Base-by-base conservation (phyloP, 1,284 basidiomycete species). In the Heimioporus retisporus region DNA sequence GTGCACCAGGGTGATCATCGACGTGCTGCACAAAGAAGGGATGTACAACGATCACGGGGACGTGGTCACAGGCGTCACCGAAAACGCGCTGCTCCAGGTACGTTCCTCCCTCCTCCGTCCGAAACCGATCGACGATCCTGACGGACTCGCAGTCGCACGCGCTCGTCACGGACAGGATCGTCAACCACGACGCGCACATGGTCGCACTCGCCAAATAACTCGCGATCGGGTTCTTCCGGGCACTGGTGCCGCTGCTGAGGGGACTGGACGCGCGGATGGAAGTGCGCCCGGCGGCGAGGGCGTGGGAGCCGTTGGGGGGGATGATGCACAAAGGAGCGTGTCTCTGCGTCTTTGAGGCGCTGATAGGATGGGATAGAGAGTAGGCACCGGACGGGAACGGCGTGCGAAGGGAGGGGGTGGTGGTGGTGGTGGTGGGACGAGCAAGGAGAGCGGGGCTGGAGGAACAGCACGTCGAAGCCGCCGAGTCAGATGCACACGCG, bases 11-110 rank as follows among this genome's bases (percentile, higher is more conserved):
- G 85, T 93, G 21, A 85, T 98, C 43, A 87, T 96, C 25, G 96
- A 98, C 62, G 87, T 94, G 31, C 83, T 99, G 44, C 90, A 95
- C 23, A 94, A 97, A 72, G 95, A 97, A 74, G 95, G 93, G 7
- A 91, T 97, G 83, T 91, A 90, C 79, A 91, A 91, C 62, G 85
- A 88, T 19, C 87, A 93, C 61, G 90, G 90, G 1, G 89, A 90
- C 0, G 71, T 87, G 4, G 91, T 96, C 5, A 90, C 91, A 2
- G 79, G 84, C 6, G 88, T 96, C 35, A 79, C 94, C 23, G 88
- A 86, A 14, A 86, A 89, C 64, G 89, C 95, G 4, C 78, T 97
- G 23, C 87, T 89, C 77, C 92, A 94, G 80, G 96, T 96, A 69
- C 71, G 88, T 61, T 8, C 28, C 28, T 28, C 28, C 28, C 28